A percentile compares a stretch with the other conserved stretches of the same genome.
phyloP scores from a whole-genome alignment of 2,329 filamentous ascomycete species.

The Ophiosphaerella korrae region DNA sequence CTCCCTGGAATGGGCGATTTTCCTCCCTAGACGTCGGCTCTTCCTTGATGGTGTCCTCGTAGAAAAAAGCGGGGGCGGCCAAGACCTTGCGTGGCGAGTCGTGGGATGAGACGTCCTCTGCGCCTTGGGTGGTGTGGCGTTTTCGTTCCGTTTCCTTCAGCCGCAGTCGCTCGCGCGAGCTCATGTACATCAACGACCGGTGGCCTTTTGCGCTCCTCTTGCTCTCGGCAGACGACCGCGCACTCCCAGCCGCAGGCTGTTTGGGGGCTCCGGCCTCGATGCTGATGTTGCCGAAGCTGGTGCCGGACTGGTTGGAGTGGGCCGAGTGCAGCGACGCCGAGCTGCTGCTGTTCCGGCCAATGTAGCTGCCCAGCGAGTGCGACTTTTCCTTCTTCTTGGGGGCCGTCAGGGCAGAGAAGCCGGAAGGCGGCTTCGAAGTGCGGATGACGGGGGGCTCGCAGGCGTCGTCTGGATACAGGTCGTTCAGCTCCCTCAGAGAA shows the following conservation, averaged over 20 bases:
- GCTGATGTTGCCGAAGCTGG: conserved; percentile 50
- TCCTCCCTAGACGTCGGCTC: conserved; percentile 33
- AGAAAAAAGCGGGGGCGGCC: conserved; percentile 30
- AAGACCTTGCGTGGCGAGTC: conserved; percentile 29
- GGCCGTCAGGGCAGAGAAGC: conserved; percentile 73
- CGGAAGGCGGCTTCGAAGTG: conserved; percentile 80
- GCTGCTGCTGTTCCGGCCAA: conserved; percentile 52
- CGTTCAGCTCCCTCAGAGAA: conserved; percentile 55
- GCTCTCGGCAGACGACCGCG: conserved; percentile 42
- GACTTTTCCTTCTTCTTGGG: conserved; percentile 51
- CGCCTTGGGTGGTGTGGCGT: conserved; percentile 53
- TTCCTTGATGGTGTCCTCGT: conserved; percentile 46
- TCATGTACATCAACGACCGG: conserved; percentile 73
- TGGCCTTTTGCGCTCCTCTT: conserved; percentile 45
- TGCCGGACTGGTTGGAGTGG: conserved; percentile 41
- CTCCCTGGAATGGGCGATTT: conserved; percentile 18
- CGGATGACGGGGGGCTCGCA: conserved; percentile 73
- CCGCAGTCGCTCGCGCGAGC: conserved; percentile 69
- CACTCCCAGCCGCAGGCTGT: conserved; percentile 36
- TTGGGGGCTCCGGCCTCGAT: conserved; percentile 41
- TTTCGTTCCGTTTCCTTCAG: conserved; percentile 68
- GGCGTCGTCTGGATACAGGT: conserved; percentile 61
- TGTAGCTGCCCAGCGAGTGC: conserved; percentile 62
- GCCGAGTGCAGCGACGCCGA: conserved; percentile 44
- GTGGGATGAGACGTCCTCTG: conserved; percentile 45